phyloP scores from a whole-genome alignment of 495 filamentous ascomycete genomes.

The Aspergillus olivimuriae region DNA sequence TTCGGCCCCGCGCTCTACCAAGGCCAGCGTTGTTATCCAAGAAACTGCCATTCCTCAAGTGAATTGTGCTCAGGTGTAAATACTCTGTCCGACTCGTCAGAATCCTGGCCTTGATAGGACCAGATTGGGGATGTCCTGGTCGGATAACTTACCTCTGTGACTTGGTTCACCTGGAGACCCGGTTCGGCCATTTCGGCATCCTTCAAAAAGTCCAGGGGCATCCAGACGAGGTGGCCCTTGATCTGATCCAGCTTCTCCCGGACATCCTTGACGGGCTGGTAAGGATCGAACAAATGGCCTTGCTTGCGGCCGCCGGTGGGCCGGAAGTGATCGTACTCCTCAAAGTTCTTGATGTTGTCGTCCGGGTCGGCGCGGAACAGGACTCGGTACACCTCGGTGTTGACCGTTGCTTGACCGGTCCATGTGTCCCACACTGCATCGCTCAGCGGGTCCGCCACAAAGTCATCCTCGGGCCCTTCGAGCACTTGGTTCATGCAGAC shows the following conservation, averaged over 20 bases:
- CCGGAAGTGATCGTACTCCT: slow-evolving; percentile 77
- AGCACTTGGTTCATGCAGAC: slow-evolving; percentile 63
- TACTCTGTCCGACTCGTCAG: slow-evolving; percentile 26
- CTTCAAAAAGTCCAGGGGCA: slow-evolving; percentile 79
- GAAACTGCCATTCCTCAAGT: not conserved
- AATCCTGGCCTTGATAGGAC: not conserved
- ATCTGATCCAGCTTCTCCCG: slow-evolving; percentile 69
- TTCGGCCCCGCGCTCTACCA: too few relatives aligned
- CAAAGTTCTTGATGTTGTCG: slow-evolving; percentile 78
- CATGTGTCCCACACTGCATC: slow-evolving; percentile 82
- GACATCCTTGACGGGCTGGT: slow-evolving; percentile 62
- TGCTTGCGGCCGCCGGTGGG: slow-evolving; percentile 62
- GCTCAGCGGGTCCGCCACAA: slow-evolving; percentile 75
- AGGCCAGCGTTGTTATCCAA: too few relatives aligned
- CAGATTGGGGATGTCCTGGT: not conserved
- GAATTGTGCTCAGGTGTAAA: slow-evolving; percentile 24
- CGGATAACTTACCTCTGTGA: slow-evolving; percentile 50
- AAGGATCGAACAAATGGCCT: slow-evolving; percentile 78
- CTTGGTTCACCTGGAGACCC: slow-evolving; percentile 67
- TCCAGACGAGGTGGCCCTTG: slow-evolving; percentile 90
- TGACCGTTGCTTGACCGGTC: slow-evolving; percentile 67
- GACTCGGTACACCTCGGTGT: slow-evolving; percentile 78
- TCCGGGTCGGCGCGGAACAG: slow-evolving; percentile 94
- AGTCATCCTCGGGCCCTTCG: slow-evolving; percentile 60
- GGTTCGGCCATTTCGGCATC: slow-evolving; percentile 89